Evolutionary conservation across 768 basidiomycete species (phyloP).

Genomic region (Collybia mongolica): DNA sequence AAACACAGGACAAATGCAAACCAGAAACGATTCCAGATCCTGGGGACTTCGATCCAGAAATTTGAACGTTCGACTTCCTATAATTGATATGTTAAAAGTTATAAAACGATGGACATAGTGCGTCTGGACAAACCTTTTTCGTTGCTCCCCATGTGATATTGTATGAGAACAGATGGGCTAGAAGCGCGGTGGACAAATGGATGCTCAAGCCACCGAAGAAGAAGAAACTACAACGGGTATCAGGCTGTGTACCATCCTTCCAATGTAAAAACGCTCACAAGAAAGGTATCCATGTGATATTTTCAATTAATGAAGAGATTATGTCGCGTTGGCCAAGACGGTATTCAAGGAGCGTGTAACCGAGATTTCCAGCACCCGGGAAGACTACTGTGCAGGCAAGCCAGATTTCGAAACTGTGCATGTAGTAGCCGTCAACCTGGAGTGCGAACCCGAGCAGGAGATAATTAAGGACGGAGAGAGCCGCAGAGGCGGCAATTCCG

Average conservation of each 20-base stretch:
- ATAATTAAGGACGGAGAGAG: constrained; percentile 70
- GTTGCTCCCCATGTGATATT: constrained; percentile 81
- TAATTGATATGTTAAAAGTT: constrained; percentile 1
- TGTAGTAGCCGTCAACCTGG: constrained; percentile 68
- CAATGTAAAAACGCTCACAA: constrained; percentile 49
- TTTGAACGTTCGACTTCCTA: constrained; percentile 87
- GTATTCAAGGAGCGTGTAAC: constrained; percentile 69
- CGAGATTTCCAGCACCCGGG: constrained; percentile 67
- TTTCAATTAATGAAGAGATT: constrained; percentile 52
- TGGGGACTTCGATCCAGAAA: constrained; percentile 89
- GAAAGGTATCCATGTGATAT: constrained; percentile 68
- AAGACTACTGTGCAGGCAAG: constrained; percentile 71
- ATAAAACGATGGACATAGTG: too few species aligned
- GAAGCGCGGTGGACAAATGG: constrained; percentile 61
- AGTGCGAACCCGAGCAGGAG: constrained; percentile 62
- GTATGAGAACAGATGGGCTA: constrained; percentile 73
- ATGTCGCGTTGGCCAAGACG: constrained; percentile 58
- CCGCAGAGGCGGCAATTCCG: constrained; percentile 61
- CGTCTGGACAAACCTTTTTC: constrained; percentile 43
- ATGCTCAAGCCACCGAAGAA: constrained; percentile 78
- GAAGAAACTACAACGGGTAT: constrained; percentile 52
- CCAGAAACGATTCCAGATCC: constrained; percentile 80
- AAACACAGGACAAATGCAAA: constrained; percentile 56
- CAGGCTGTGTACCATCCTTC: neutral
- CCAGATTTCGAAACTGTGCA: constrained; percentile 74